Evolutionary conservation across 805 yeast species (phyloP).

Genomic region (Ogataea chonburiensis): DNA sequence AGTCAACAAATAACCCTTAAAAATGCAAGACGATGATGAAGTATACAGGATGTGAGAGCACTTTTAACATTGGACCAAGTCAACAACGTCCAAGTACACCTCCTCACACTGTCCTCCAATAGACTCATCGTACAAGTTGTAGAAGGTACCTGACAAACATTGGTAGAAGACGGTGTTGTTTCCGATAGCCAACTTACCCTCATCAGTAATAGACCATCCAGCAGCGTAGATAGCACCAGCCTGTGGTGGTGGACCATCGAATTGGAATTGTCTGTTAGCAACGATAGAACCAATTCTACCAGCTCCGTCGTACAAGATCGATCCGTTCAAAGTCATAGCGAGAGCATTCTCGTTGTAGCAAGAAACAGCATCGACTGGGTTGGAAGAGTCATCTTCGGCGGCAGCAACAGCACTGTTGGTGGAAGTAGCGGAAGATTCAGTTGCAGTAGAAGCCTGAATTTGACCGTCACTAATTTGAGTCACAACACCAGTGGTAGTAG

Average conservation of each 20-base stretch:
- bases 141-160: conserved; percentile 56
- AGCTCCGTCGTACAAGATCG: conserved; percentile 43
- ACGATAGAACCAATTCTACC: conserved; percentile 61
- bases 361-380: conserved; percentile 31
- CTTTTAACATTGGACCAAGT: conserved; percentile 38
- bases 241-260: conserved; percentile 66
- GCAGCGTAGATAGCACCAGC: conserved; percentile 55
- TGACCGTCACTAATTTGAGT: conserved; percentile 32
- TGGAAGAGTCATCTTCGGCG: conserved; percentile 34
- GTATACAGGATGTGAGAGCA: conserved; percentile 10
- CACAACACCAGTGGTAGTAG: conserved; percentile 37
- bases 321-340: conserved; percentile 41
- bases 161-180: conserved; percentile 49
- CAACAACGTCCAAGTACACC: conserved; percentile 46
- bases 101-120: conserved; percentile 46
- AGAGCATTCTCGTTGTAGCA: conserved; percentile 41
- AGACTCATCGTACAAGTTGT: conserved; percentile 54
- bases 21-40: conserved; percentile 21
- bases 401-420: conserved; percentile 22
- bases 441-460: conserved; percentile 25
- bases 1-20: conserved; percentile 12
- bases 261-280: conserved; percentile 64
- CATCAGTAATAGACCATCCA: conserved; percentile 49
- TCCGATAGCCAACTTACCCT: conserved; percentile 52
- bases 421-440: conserved; percentile 29